Base-by-base conservation (phyloP, 2,329 filamentous ascomycete genomes). In the Ceratocystis alfenasii region DNA sequence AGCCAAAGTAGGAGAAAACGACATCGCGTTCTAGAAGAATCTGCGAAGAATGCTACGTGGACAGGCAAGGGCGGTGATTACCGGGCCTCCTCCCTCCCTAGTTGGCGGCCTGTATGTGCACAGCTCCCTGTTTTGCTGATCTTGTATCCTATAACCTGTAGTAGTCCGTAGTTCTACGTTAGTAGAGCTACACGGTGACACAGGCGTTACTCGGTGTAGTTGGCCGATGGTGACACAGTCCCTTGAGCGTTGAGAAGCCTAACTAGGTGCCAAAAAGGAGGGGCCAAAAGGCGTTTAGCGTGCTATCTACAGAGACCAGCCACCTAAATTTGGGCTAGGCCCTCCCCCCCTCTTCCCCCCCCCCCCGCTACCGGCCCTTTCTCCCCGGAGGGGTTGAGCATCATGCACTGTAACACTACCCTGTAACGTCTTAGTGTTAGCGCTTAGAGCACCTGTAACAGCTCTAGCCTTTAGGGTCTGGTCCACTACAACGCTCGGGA, bases 211-310 rank as follows among this genome's bases (percentile, higher is more conserved):
- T 57, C 53, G 15, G 53, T 57, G 53, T 57, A 28, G 53, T 57
- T 57, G 53, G 25, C 53, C 22, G 53, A 57, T 57, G 53, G 53
- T 57, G 53, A 57, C 53, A 57, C 53, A 57, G 53, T 22, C 25
- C 53, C 53, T 28, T 17, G 1, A 15, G 53, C 53, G 36, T 41
- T 28, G 22, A 28, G 53, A 15, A 57, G 10, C 7, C 7, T 22
- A 57, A 57, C 8, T 57, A 57, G 53, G 5, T 57, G 53, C 8
- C 25, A 28, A 22, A 15, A 28, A 15, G 53, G 20, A 12, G 22
- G 22, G 46, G 7, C 6, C 22, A 15, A 17, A 28, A 17, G 53
- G 53, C 12, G 10, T 57, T 30, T 30, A 30, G 46, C 20, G 53
- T 30, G 53, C 10, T 57, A 28, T 22, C 30, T 33, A 57, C 30